phyloP scores from a whole-genome alignment of 345 rosid species.

The Hevea brasiliensis region DNA sequence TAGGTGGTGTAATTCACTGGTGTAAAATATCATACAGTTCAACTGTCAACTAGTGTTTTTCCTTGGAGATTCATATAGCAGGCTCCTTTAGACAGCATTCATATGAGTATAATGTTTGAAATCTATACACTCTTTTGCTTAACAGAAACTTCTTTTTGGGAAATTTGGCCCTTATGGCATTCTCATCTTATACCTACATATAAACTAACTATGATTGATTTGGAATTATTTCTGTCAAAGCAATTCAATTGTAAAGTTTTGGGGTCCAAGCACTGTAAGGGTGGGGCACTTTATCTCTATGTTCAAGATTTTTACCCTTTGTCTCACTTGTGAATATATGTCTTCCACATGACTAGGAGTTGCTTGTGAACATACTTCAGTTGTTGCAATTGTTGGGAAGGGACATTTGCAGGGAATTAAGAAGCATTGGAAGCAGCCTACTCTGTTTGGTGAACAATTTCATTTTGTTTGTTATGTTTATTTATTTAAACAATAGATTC shows the following conservation, averaged over 20 bases:
- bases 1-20: too few species aligned
- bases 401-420: constrained; percentile 91
- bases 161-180: not conserved
- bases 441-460: constrained; percentile 43
- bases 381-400: constrained; percentile 96
- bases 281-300: not conserved
- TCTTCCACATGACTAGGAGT: constrained; percentile 59
- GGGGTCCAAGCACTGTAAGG: not conserved
- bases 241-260: not conserved
- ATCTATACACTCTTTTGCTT: not conserved
- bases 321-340: constrained; percentile 69
- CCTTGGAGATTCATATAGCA: not conserved
- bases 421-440: constrained; percentile 85
- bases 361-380: constrained; percentile 74
- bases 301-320: not conserved
- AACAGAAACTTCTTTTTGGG: not conserved
- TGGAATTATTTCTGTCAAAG: not conserved
- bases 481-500: not conserved
- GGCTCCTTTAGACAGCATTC: not conserved
- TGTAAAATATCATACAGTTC: too few species aligned
- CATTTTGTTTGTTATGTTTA: too few species aligned
- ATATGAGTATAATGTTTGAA: not conserved
- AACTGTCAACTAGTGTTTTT: not conserved
- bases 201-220: not conserved
- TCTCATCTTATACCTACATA: not conserved